Evolutionary conservation across 2,329 filamentous ascomycete genomes (phyloP).

Genomic region (Xylaria digitata): DNA sequence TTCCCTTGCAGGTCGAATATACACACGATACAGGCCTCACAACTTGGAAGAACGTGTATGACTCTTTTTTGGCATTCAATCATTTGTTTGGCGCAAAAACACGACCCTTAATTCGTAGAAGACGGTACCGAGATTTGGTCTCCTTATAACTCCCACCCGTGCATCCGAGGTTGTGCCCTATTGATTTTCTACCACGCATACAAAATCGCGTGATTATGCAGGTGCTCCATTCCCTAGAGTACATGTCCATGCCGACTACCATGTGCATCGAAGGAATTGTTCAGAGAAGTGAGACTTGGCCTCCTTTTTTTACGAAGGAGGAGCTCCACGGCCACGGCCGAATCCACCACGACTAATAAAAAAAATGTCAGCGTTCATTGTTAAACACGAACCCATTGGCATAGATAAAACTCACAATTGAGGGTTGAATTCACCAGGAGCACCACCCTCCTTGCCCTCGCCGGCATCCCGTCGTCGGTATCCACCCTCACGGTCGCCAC

Average conservation of each 20-base stretch:
- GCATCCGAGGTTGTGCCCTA: constrained; percentile 59
- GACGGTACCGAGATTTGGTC: constrained; percentile 52
- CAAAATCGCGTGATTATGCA: constrained; percentile 59
- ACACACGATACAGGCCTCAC: constrained; percentile 32
- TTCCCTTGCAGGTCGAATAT: constrained; percentile 29
- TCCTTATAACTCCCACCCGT: constrained; percentile 54
- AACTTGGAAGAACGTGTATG: constrained; percentile 27
- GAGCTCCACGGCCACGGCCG: constrained; percentile 87
- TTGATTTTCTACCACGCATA: constrained; percentile 60
- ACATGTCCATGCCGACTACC: constrained; percentile 50
- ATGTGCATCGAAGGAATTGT: constrained; percentile 51
- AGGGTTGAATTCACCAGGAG: constrained; percentile 90
- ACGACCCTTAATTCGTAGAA: constrained; percentile 52
- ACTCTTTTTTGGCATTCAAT: constrained; percentile 39
- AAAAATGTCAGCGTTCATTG: constrained; percentile 35
- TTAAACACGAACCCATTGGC: constrained; percentile 13
- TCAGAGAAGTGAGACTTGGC: constrained; percentile 55
- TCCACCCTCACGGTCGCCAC: constrained; percentile 87
- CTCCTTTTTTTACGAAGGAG: constrained; percentile 70
- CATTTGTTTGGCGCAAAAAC: constrained; percentile 50
- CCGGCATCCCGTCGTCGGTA: constrained; percentile 92
- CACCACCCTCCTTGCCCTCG: constrained; percentile 90
- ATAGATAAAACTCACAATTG: constrained; percentile 74
- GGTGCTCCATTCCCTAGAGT: constrained; percentile 56
- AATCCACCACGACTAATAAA: constrained; percentile 79